Conservation (phyloP, 176 grass and related monocot genomes). For the Oropetium thomaeum region DNA sequence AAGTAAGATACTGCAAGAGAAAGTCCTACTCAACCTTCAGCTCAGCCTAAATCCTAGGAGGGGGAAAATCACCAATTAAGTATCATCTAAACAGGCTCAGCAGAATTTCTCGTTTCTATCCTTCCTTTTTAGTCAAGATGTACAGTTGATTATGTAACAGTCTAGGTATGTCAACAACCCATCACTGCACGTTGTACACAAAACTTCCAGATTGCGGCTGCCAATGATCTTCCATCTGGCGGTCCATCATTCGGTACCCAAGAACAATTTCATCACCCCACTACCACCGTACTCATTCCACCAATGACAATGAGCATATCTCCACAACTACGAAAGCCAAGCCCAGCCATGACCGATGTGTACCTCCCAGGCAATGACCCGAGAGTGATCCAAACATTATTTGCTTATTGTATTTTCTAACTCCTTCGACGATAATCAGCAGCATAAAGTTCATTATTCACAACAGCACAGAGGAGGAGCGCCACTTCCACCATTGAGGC, state of each 20-base stretch:
- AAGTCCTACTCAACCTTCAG: conserved; percentile 44
- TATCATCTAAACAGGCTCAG: conserved; percentile 24
- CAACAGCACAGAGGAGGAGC: conserved; percentile 56
- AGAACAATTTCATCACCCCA: conserved; percentile 46
- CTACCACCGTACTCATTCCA: conserved; percentile 31
- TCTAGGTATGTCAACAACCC: conserved; percentile 51
- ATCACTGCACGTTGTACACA: conserved; percentile 64
- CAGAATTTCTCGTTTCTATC: conserved; percentile 23
- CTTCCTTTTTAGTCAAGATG: conserved; percentile 48
- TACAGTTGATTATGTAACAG: conserved; percentile 35
- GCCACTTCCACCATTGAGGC: conserved; percentile 35
- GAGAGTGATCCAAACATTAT: conserved; percentile 48
- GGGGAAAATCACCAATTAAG: conserved; percentile 34
- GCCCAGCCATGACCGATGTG: conserved; percentile 43
- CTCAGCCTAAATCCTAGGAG: conserved; percentile 39
- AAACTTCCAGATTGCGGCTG: conserved; percentile 34
- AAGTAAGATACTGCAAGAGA: conserved; percentile 45
- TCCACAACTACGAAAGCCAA: conserved; percentile 47
- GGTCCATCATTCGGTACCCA: conserved; percentile 39
- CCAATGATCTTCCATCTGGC: conserved; percentile 50
- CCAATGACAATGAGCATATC: conserved; percentile 51
- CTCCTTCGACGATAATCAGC: conserved; percentile 42
- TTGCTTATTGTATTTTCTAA: conserved; percentile 48
- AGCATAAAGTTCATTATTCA: conserved; percentile 53
- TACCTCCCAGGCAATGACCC: conserved; percentile 49